phyloP scores from a whole-genome alignment of 1,284 basidiomycete species.

The Golubevia pallescens region DNA sequence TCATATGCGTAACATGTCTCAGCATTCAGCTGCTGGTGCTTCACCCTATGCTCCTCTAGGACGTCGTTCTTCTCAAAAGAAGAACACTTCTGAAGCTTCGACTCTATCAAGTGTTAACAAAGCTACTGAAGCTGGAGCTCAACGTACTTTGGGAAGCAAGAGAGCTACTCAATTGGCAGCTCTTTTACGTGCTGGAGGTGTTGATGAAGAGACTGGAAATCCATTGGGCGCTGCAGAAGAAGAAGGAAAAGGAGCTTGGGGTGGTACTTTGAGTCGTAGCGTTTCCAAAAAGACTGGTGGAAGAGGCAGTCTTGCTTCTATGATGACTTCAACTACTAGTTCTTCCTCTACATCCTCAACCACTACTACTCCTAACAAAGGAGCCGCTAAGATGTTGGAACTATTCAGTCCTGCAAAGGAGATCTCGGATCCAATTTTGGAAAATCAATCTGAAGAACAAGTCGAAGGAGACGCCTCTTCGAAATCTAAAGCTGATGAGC shows the following conservation, averaged over 20 bases:
- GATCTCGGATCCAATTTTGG: background rate
- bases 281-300: background rate
- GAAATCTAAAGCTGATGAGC: background rate
- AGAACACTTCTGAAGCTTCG: background rate
- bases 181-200: background rate
- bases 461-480: constrained; percentile 5
- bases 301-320: background rate
- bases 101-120: background rate
- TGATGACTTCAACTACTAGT: background rate
- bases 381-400: background rate
- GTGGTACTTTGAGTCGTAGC: background rate
- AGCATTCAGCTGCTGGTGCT: background rate
- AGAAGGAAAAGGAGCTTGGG: background rate
- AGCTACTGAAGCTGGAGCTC: background rate
- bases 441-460: background rate
- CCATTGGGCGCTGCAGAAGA: background rate
- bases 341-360: background rate
- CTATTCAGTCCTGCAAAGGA: background rate
- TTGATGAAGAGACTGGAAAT: background rate
- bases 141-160: background rate
- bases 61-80: background rate
- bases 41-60: background rate
- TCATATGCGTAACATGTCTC: background rate
- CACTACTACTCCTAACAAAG: background rate
- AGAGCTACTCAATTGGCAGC: background rate